Base-by-base conservation (phyloP, 805 yeast species). In the Candida nanaspora region DNA sequence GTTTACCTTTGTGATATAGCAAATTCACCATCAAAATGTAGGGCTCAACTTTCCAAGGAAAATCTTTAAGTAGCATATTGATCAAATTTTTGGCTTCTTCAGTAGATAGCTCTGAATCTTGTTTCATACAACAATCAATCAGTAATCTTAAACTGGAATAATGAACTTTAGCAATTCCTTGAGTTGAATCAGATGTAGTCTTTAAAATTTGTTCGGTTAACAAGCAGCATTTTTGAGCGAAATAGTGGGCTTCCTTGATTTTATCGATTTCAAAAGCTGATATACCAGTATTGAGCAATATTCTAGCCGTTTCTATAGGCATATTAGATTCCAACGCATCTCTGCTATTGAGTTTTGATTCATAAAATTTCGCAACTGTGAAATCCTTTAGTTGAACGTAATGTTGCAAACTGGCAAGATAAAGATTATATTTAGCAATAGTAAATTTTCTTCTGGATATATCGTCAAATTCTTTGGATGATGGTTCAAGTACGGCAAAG, bases 311-410 rank as follows among this genome's bases (percentile, higher is more conserved):
- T 30, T 66, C 37, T 2, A 23, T 15, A 22, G 13, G 14, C 23
- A 23, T 23, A 20, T 15, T 7, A 18, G 16, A 5, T 10, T 13
- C 23, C 13, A 13, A 4, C 2, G 6, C 3, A 21, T 11, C 18
- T 21, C n/a, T 14, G 3, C 10, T 21, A 3, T 7, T 2, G 5
- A 34, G 14, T 39, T 63, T 59, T 9, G 51, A 50, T 25, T 61
- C 59, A 43, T 61, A 64, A 22, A 63, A 49, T 33, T 52, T 59
- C 1, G 71, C 70, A 46, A 58, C 53, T 33, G 60, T 55, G 6
- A 54, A 44, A 42, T 69, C 68, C 3, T 52, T 56, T n/a, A 53
- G 55, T 7, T 46, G 35, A 5, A 66, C 34, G 0, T 62, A 44
- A 3, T 51, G 33, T 41, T 62, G 67, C 49, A 63, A 19, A 33